Base-by-base conservation (phyloP, 192 early-diverging fungal genomes). In the Linnemannia elongata region DNA sequence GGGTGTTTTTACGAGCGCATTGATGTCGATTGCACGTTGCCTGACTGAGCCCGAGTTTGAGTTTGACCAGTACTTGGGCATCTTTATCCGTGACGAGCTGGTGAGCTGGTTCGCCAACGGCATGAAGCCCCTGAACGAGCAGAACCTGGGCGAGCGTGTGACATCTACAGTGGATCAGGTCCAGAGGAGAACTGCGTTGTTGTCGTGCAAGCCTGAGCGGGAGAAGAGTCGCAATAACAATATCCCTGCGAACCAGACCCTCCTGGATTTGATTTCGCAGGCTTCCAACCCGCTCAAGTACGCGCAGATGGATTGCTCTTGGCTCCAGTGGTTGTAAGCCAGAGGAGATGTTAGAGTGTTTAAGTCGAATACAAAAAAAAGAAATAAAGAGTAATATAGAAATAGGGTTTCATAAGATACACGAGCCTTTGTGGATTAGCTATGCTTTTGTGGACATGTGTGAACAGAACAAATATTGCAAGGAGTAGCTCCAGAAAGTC, bases 41-140 rank as follows among this genome's bases (percentile, higher is more conserved):
- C 82, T 99, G 74, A 94, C 94, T 0, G 96, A 97, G 69, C 95
- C 94, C 52, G 96, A 96, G 89, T 93, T 95, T 79, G 96, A 99
- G 70, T 89, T 99, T 85, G 96, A 96, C 39, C 96, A 99, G 81
- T 98, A 97, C 86, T 89, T 98, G n/a, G 94, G 94, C 55, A 93
- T 99, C 38, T 99, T 97, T 88, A 93, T 99, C 49, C 94, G 97
- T 8, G 99, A 99, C 86, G 99, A 99, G 88, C 88, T 99, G 24
- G 88, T 97, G 6, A 93, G 93, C 54, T 96, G 94, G 93, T 94
- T 95, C 57, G 92, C 90, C 69, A 79, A 85, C 78, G 90, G 94
- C 77, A 92, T 94, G 82, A 84, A 91, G 74, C 80, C 93, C 33
- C 68, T 94, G 72, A 91, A 88, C 41, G 95, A 97, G 54, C 66